These are phyloP conservation scores for Exserohilum turcica DNA, from an alignment of 2,329 filamentous ascomycete species.

Conservation along the genomic window DNA sequence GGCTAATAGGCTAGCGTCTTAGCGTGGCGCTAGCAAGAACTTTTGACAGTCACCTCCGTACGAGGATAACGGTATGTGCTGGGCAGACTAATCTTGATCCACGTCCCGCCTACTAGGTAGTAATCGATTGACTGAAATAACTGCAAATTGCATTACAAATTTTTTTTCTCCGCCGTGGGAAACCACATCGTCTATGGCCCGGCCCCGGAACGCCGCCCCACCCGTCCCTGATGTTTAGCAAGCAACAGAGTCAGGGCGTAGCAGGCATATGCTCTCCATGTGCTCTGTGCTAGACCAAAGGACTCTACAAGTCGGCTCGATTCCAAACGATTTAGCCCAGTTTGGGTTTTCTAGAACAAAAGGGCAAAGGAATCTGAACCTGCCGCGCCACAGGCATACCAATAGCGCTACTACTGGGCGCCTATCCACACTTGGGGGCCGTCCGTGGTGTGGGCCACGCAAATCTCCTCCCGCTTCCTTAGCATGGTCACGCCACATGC, in stretches of 20 bases:
- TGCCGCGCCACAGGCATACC: too few species aligned
- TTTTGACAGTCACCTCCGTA: too few species aligned
- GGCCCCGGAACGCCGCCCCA: not conserved
- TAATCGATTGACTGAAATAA: conserved; percentile 4
- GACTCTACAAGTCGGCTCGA: not conserved
- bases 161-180: not conserved
- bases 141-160: not conserved
- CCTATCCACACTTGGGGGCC: too few species aligned
- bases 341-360: conserved; percentile 6
- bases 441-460: too few species aligned
- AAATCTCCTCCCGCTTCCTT: too few species aligned
- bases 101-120: not conserved
- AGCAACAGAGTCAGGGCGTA: not conserved
- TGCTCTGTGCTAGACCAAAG: not conserved
- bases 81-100: conserved; percentile 1
- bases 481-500: conserved; percentile 4
- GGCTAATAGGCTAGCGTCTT: too few species aligned
- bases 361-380: not conserved
- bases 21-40: too few species aligned
- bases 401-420: too few species aligned
- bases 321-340: not conserved
- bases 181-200: not conserved
- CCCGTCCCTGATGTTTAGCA: conserved; percentile 12
- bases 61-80: not conserved
- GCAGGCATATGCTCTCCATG: not conserved